Evolutionary conservation across 805 yeast genomes (phyloP), one percentile per base, ranked within the genome.

Genomic region (Yarrowia sp.): DNA sequence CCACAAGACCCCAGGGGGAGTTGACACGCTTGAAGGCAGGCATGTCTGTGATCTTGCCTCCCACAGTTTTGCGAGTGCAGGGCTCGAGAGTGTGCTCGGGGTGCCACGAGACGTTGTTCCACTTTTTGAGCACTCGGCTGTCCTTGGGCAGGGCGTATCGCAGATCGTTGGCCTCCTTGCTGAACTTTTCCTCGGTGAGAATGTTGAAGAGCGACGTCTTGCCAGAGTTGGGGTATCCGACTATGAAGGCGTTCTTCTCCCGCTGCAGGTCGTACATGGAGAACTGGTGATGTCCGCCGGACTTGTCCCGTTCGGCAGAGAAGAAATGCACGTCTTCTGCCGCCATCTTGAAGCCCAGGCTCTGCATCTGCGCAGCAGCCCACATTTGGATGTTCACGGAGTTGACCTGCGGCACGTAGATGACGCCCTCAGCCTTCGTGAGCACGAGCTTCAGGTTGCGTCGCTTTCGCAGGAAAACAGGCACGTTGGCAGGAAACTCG

Each of bases 391-490:
- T 47, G 41, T 27, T 38, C 29, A 38, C 61, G 1, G 47, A 39
- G 47, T 55, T 55, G 36, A 55, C 16, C 36, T 55, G 47, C 6
- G 61, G 61, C 29, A 55, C 38, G 38, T 55, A 39, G n/a, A 55
- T 22, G 10, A 55, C 46, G 2, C 47, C 61, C 29, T 55, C 61
- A 21, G 61, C 46, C 36, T 55, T 55, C 9, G 58, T 66, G 65
- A 38, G 53, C 62, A 42, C 65, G 44, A 63, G 66, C 64, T 55
- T 66, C 65, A 36, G 46, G 16, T 67, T 67, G 4, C 42, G 21
- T 10, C 36, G 35, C 10, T 55, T 55, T 25, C 29, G 7, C 4
- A 55, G 29, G 5, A 55, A 55, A 1, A 38, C 35, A 14, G 61
- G 61, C 18, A 55, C 61, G 7, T 55, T 55, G 13, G 47, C 61